These are phyloP conservation scores for Trichodelitschia bisporula DNA, from an alignment of 495 filamentous ascomycete genomes.

Conservation along the genomic window DNA sequence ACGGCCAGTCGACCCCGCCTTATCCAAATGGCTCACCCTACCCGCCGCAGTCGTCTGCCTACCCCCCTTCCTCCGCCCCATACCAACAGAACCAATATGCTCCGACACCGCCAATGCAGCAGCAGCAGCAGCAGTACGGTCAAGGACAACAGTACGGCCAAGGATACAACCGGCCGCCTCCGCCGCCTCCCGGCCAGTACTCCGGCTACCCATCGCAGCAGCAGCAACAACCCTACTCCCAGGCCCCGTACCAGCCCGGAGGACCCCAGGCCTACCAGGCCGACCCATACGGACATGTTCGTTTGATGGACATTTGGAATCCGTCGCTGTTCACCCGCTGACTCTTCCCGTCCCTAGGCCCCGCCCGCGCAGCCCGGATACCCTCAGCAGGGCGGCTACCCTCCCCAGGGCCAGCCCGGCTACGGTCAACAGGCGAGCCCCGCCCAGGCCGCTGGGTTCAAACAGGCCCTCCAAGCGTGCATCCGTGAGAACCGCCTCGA, in stretches of 20 bases:
- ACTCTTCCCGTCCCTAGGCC: neutral
- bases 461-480: constrained; percentile 23
- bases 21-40: no score
- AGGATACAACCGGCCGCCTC: neutral
- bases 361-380: constrained; percentile 1
- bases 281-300: neutral
- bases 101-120: no score
- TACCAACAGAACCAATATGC: no score
- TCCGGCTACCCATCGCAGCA: constrained; percentile 1
- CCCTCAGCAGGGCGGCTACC: constrained; percentile 1
- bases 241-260: neutral
- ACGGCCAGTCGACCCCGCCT: no score
- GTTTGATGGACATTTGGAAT: neutral
- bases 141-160: constrained; percentile 2
- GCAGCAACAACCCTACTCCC: constrained; percentile 1
- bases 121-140: neutral
- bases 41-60: no score
- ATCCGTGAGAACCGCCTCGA: constrained; percentile 34
- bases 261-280: constrained; percentile 2
- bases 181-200: neutral
- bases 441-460: constrained; percentile 19
- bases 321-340: neutral
- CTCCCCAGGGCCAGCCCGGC: constrained; percentile 3
- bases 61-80: no score
- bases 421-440: neutral